Conservation (phyloP, 306 rosid species). For the Argentina anserina region DNA sequence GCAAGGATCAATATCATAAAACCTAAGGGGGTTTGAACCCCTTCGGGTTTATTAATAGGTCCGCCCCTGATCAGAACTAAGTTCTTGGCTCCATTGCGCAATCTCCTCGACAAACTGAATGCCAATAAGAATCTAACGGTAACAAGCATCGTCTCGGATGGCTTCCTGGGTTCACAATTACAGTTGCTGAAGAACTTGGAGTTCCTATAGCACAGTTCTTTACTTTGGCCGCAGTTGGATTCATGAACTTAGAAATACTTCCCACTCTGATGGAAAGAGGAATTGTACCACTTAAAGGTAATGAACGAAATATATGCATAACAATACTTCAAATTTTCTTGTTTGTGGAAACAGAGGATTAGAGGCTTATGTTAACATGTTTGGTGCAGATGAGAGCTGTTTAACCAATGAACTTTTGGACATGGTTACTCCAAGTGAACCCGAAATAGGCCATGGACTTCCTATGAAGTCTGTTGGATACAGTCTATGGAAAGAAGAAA, state of each 20-base stretch:
- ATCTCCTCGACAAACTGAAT: slow-evolving; percentile 2
- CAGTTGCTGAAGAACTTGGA: slow-evolving; percentile 5
- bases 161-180: not conserved
- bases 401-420: slow-evolving; percentile 7
- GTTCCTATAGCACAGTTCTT: not conserved
- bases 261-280: not conserved
- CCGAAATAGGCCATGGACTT: too few relatives aligned
- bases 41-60: too few relatives aligned
- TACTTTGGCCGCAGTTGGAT: not conserved
- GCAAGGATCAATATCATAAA: too few relatives aligned
- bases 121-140: not conserved
- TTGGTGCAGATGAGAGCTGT: slow-evolving; percentile 10
- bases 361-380: not conserved
- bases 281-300: not conserved
- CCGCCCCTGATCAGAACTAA: not conserved
- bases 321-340: not conserved
- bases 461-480: not conserved
- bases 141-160: slow-evolving; percentile 5
- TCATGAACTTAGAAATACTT: not conserved
- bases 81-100: not conserved
- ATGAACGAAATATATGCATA: not conserved
- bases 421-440: too few relatives aligned
- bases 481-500: not conserved
- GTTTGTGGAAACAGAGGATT: not conserved
- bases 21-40: too few relatives aligned